Base-by-base conservation (phyloP, 768 basidiomycete species). In the Naganishia vaughanmartiniae region DNA sequence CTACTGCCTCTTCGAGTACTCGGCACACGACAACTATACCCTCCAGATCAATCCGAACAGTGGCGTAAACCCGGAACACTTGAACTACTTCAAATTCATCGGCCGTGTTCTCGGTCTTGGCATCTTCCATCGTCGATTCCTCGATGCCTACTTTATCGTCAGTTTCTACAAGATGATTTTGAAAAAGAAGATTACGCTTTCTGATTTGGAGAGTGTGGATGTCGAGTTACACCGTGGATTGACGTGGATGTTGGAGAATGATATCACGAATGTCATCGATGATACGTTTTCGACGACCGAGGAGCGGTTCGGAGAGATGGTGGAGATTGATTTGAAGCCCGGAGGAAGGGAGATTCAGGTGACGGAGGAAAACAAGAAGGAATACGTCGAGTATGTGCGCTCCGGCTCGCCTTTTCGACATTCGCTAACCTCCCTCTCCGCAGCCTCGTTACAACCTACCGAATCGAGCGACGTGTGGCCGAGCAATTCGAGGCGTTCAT, bases 21-120 rank as follows among this genome's bases (percentile, higher is more conserved):
- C 96, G 1, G 96, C 96, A 24, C 95, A 97, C 84, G 96, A 98
- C 85, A 98, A 99, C 83, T 99, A 99, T 80, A 98, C 96, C 12
- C 89, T 99, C 33, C 96, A 99, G 83, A 98, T 99, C 82, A 98
- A 98, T 83, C 95, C 95, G 15, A 93, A 93, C 12, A 96, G 93
- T 39, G 92, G 92, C 53, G 92, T 99, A 75, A 99, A 99, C 81
- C 96, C 96, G 0, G 96, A 99, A 83, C 96, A 99, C 83, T 83
- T 99, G 80, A 98, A 98, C 84, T 99, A 98, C 84, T 98, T 98
- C 90, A 97, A 98, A 84, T 98, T 99, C 82, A 98, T 99, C 74
- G 96, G 96, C 11, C 89, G 96, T 42, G 92, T 90, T 77, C 85
- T 98, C 67, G 93, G 94, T 65, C 86, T 98, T 54, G 95, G 92